Conservation (phyloP, 352 stramenopile species). For the Phytophthora pisi region DNA sequence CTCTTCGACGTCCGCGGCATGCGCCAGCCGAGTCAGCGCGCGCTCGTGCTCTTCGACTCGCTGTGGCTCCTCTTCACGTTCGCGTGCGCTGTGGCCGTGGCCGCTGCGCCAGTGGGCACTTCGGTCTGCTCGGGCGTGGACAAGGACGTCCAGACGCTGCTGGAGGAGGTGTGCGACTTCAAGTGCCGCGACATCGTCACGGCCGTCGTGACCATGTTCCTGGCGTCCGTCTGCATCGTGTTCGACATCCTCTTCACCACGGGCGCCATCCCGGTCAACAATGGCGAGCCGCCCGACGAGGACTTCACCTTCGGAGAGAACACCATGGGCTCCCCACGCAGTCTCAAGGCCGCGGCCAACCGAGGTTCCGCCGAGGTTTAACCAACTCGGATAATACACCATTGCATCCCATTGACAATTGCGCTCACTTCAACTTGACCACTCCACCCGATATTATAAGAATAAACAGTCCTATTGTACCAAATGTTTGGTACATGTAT, state of each 20-base stretch:
- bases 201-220: constrained; percentile 57
- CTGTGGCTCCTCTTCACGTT: constrained; percentile 69
- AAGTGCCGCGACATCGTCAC: constrained; percentile 64
- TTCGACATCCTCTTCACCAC: constrained; percentile 61
- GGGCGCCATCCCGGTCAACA: constrained; percentile 37
- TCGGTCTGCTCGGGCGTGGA: constrained; percentile 58
- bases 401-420: no score
- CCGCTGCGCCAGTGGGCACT: constrained; percentile 55
- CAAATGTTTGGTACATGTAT: neutral
- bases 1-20: constrained; percentile 66
- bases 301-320: constrained; percentile 61
- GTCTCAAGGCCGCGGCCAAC: constrained; percentile 41
- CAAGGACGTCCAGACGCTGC: constrained; percentile 48
- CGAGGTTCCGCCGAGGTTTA: constrained; percentile 40
- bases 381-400: constrained; percentile 4
- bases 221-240: constrained; percentile 60
- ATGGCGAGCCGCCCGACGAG: constrained; percentile 24
- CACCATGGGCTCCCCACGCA: constrained; percentile 36
- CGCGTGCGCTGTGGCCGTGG: constrained; percentile 53
- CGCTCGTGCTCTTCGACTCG: constrained; percentile 52
- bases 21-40: constrained; percentile 44
- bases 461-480: neutral
- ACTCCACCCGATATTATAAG: neutral
- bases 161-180: constrained; percentile 74
- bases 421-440: constrained; percentile 15